Percentiles rank a stretch among this genome's conserved stretches.
Conservation (phyloP, 495 filamentous ascomycete genomes). For the Aspergillus hancockii region DNA sequence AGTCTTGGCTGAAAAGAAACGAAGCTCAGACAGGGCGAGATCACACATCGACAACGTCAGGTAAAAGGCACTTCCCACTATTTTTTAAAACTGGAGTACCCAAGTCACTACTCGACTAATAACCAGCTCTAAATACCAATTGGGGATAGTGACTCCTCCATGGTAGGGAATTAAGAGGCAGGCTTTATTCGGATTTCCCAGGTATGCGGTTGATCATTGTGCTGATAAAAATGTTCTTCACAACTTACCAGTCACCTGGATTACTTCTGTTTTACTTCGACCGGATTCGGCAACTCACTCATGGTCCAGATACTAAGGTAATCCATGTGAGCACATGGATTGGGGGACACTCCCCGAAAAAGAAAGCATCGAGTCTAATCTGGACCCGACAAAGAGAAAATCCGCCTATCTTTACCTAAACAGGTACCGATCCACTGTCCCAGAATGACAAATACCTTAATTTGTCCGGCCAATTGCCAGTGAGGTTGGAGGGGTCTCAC, state of each 20-base stretch:
- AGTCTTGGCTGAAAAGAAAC: neutral
- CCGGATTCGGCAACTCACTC: neutral
- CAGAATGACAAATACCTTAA: conserved; percentile 45
- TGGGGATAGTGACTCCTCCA: no score
- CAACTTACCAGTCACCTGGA: conserved; percentile 18
- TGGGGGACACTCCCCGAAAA: neutral
- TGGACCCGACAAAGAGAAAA: neutral
- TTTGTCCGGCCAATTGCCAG: conserved; percentile 15
- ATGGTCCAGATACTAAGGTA: neutral
- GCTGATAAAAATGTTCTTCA: conserved; percentile 4
- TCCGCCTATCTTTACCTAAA: conserved; percentile 35
- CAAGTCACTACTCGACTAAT: neutral
- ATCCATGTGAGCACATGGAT: conserved; percentile 3
- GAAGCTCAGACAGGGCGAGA: conserved; percentile 1
- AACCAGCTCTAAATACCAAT: neutral
- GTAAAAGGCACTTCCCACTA: neutral
- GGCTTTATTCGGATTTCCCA: neutral
- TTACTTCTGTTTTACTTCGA: conserved; percentile 5
- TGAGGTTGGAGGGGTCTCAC: conserved; percentile 21
- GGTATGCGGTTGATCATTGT: neutral
- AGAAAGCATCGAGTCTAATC: conserved; percentile 4
- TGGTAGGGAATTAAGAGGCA: no score
- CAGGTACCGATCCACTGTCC: conserved; percentile 9
- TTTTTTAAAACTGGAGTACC: neutral
- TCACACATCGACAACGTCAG: neutral